Base-by-base conservation (phyloP, 208 protist genomes). In the Trypanosoma melophagium region DNA sequence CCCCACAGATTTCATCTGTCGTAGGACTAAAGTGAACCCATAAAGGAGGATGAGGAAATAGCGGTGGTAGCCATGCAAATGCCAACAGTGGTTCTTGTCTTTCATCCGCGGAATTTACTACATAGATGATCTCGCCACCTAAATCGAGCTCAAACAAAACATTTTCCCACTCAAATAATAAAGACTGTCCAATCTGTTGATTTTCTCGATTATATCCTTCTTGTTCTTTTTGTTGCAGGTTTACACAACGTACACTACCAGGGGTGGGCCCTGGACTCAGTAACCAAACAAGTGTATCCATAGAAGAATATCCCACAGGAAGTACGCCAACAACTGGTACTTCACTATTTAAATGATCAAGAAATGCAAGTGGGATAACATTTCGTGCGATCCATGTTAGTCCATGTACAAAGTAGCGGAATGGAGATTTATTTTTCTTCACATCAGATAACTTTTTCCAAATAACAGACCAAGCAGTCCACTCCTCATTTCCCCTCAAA, bases 141-240 rank as follows among this genome's bases (percentile, higher is more conserved):
- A 19, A 9, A 24, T 54, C 50, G 16, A 54, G 50, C 17, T 54
- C 50, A 24, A 54, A 14, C 7, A n/a, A 10, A n/a, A 54, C 50
- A 54, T 54, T 54, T 24, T n/a, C 50, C 50, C 50, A 54, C 17
- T 54, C 50, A n/a, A 54, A 9, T 24, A 54, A n/a, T 19, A 54
- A 44, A n/a, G n/a, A n/a, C n/a, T n/a, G n/a, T n/a, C n/a, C n/a
- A n/a, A n/a, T n/a, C n/a, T n/a, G n/a, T 44, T 44, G 40, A 44
- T 14, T 44, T 44, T 44, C 40, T 44, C 40, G n/a, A n/a, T n/a
- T n/a, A n/a, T n/a, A n/a, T n/a, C n/a, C n/a, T n/a, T n/a, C n/a
- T n/a, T n/a, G n/a, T n/a, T n/a, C 40, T 44, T 44, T 44, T 44
- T 44, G 8, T 44, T 44, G 40, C 12, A 44, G 12, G 12, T 44